These are phyloP conservation scores for Aspergillus flavus DNA, from an alignment of 2,329 filamentous ascomycete genomes.

Conservation along the genomic window DNA sequence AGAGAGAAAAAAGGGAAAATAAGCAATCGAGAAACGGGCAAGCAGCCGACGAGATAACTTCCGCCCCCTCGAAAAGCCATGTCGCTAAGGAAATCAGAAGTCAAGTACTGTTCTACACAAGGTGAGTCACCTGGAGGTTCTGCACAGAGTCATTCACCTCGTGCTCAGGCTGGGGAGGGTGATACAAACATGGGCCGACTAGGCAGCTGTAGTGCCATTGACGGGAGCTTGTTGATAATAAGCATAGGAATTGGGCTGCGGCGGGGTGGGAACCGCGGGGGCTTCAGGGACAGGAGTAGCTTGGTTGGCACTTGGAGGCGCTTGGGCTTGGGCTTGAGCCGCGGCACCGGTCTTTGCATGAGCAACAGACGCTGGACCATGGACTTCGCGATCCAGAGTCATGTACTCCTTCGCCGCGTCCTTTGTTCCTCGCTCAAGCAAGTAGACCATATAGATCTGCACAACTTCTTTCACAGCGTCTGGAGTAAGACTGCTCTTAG, in stretches of 20 bases:
- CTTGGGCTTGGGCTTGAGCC: conserved; percentile 16
- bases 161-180: conserved; percentile 3
- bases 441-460: conserved; percentile 76
- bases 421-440: conserved; percentile 80
- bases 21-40: conserved; percentile 13
- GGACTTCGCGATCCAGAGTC: conserved; percentile 79
- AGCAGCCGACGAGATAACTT: conserved; percentile 5
- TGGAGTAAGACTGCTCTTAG: conserved; percentile 70
- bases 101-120: conserved; percentile 23
- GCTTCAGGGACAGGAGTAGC: conserved; percentile 2
- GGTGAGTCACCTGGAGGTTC: conserved; percentile 14
- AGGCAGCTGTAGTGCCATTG: conserved; percentile 28
- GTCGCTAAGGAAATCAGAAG: conserved; percentile 28
- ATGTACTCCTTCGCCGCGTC: conserved; percentile 86
- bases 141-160: conserved; percentile 10
- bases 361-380: conserved; percentile 60
- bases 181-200: conserved; percentile 4
- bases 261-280: conserved; percentile 16
- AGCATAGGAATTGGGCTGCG: conserved; percentile 29
- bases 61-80: conserved; percentile 19
- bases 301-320: conserved; percentile 1
- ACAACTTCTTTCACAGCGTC: conserved; percentile 73
- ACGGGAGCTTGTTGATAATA: conserved; percentile 36
- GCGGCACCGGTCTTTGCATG: conserved; percentile 34
- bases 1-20: neutral